Evolutionary conservation across 192 early-diverging fungal genomes (phyloP), one percentile per base, ranked within the genome.

Genomic region (Coemansia sp.): DNA sequence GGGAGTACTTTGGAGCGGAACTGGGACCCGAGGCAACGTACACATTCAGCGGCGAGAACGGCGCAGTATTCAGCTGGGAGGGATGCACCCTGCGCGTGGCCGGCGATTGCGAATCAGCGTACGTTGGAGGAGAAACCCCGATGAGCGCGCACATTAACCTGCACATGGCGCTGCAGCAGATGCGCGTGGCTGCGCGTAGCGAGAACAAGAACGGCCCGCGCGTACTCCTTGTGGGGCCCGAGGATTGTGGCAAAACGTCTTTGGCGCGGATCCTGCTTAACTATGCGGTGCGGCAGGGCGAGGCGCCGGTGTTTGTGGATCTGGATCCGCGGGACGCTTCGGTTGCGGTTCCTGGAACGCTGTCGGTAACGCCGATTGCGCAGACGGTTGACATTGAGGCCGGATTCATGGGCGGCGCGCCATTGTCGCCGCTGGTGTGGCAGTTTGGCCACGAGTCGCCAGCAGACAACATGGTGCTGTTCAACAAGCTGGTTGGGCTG

Each of bases 1-100:
- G 94, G 6, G 97, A 99, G 68, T 88, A 95, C 40, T 99, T 98
- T 87, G 97, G 97, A 10, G 90, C 95, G 0, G 97, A 99, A 67
- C 83, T 99, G 9, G 95, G 91, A 0, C 76, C 81, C n/a, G 93
- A 90, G 37, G 83, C 88, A 15, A 83, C 79, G 43, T 97, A 97
- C 82, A 54, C 84, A n/a, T 95, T 98, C 57, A 83, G 81, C 48
- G 93, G 94, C 21, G 85, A 88, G 48, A 96, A 98, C 77, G 85
- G 91, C 15, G 95, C 94, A 7, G 85, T 98, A 0, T 98, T 94
- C 77, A 94, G 92, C 11, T 99, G 92, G 92, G 87, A 93, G 61
- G 97, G 96, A 19, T 97, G 95, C 78, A 85, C 71, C 15, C 72
- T 97, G 0, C 79, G 84, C 47, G 65, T 84, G 1, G 39, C 70